Conservation (phyloP, 139 green algal genomes). For the Limnomonas spitsbergensis region DNA sequence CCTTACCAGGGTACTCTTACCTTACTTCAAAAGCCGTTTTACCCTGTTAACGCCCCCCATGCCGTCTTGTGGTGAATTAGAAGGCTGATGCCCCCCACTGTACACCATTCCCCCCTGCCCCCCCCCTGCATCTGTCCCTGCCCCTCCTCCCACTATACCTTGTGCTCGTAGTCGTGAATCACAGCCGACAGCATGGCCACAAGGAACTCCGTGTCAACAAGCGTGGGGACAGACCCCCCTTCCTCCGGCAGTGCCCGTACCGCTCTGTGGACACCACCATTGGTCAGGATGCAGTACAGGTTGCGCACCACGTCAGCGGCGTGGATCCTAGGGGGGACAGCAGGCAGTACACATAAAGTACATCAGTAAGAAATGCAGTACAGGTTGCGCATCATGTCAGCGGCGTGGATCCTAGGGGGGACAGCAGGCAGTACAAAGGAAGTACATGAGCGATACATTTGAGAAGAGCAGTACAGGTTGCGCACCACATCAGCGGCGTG, state of each 20-base stretch:
- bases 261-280: neutral
- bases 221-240: neutral
- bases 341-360: neutral
- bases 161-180: conserved; percentile 7
- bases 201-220: neutral
- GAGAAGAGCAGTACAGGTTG: conserved; percentile 40
- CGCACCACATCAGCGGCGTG: conserved; percentile 56
- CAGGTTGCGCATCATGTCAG: conserved; percentile 46
- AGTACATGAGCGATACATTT: neutral
- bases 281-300: conserved; percentile 45
- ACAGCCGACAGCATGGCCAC: neutral
- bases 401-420: conserved; percentile 39
- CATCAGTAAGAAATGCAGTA: conserved; percentile 36
- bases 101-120: too few relatives aligned
- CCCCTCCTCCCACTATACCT: too few relatives aligned
- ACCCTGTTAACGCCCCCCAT: too few relatives aligned
- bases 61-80: too few relatives aligned
- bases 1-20: too few relatives aligned
- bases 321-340: conserved; percentile 32
- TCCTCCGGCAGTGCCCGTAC: neutral
- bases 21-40: too few relatives aligned
- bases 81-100: too few relatives aligned
- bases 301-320: conserved; percentile 51
- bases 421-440: neutral
- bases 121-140: too few relatives aligned